Evolutionary conservation across 2,329 filamentous ascomycete species (phyloP).

Genomic region (Botrytis pseudocinerea): DNA sequence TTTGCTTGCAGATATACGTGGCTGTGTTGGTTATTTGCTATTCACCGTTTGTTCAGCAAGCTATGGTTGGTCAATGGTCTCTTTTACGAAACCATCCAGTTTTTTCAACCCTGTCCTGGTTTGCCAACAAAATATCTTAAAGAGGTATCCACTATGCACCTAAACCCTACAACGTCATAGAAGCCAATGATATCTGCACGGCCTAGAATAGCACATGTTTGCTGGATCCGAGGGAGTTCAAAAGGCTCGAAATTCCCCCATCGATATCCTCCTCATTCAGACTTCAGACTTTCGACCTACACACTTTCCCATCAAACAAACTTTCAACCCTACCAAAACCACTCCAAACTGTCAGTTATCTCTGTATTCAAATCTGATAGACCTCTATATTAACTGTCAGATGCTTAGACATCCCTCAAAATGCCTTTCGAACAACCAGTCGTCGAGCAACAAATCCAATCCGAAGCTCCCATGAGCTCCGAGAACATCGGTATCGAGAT

Average conservation of each 20-base stretch:
- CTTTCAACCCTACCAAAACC: neutral
- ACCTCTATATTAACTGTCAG: neutral
- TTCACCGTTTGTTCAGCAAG: slow-evolving; percentile 12
- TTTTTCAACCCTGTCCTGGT: neutral
- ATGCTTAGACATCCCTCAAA: slow-evolving; percentile 22
- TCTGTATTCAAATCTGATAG: neutral
- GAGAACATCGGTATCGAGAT: slow-evolving; percentile 30
- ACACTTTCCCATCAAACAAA: neutral
- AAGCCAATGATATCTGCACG: neutral
- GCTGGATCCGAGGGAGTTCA: slow-evolving; percentile 11
- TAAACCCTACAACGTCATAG: slow-evolving; percentile 9
- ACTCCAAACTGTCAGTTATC: neutral
- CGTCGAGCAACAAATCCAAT: slow-evolving; percentile 37
- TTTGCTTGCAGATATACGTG: slow-evolving; percentile 9
- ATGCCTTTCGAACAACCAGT: slow-evolving; percentile 36
- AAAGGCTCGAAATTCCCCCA: slow-evolving; percentile 3
- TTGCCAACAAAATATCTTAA: slow-evolving; percentile 16
- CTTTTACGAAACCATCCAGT: neutral
- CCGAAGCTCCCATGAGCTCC: slow-evolving; percentile 36
- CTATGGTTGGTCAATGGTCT: neutral
- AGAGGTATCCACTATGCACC: slow-evolving; percentile 12
- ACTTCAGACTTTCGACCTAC: slow-evolving; percentile 1
- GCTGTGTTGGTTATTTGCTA: neutral
- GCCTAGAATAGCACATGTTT: neutral
- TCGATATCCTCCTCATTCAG: neutral